Evolutionary conservation across 2,329 filamentous ascomycete genomes (phyloP), one percentile per base, ranked within the genome.

Genomic region (Trichoderma oligosporum): DNA sequence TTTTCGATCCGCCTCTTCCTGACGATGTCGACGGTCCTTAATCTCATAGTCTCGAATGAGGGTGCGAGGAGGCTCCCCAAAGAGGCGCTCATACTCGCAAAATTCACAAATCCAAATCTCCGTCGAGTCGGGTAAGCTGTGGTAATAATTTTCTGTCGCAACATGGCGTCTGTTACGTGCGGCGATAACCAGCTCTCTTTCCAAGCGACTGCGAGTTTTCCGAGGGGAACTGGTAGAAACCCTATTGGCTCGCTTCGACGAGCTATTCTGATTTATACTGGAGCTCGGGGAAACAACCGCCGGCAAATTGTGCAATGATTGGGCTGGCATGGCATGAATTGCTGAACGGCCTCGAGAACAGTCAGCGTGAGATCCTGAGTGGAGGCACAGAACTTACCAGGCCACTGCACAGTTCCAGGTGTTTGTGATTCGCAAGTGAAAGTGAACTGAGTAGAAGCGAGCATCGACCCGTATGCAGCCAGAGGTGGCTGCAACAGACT

Each of bases 51-150:
- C 85, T 38, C 89, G 84, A 61, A 97, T 95, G 55, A 99, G 76
- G 48, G 91, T 91, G 65, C 84, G 82, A 0, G 94, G 94, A 2
- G 89, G 89, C 52, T 81, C 81, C n/a, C 93, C 93, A 70, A 96
- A 97, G 48, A 99, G 97, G 52, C 85, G 84, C 73, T 97, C 93
- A 69, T 97, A 99, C 72, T 99, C 94, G 76, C 94, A 99, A 70
- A 97, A 97, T 67, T 97, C 90, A 74, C 94, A 99, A 45, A 97
- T 91, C 89, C 92, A 97, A 49, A 91, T 82, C 60, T 96, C 89
- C 62, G 90, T 87, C 1, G 65, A 64, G 29, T 76, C 74, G 1
- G 88, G 88, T 1, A 89, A 87, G 66, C 89, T 86, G 65, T 88
- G 85, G 61, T 83, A 84, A 70, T 94, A 95, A 57, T 83, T 81